Percentiles rank a stretch among this genome's conserved stretches.
phyloP scores from a whole-genome alignment of 192 early-diverging fungal genomes.

The Coemansia sp. region DNA sequence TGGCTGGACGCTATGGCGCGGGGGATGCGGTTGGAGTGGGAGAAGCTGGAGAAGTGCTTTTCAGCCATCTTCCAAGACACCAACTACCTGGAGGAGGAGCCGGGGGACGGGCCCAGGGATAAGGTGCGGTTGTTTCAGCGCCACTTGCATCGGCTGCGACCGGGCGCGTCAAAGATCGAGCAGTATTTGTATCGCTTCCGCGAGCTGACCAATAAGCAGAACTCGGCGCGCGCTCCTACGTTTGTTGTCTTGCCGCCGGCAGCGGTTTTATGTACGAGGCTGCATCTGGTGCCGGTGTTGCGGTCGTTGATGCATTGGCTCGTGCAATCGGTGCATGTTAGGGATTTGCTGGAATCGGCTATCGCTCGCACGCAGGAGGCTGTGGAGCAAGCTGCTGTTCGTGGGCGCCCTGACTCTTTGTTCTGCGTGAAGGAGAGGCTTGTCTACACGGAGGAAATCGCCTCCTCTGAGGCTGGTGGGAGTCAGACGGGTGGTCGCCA shows the following conservation, averaged over 20 bases:
- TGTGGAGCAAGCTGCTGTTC: not conserved
- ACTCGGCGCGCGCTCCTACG: conserved; percentile 27
- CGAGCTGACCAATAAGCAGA: conserved; percentile 21
- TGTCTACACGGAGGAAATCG: conserved; percentile 19
- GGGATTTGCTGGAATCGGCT: conserved; percentile 42
- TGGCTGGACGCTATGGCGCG: conserved; percentile 47
- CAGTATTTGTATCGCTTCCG: conserved; percentile 28
- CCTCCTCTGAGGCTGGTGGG: conserved; percentile 1
- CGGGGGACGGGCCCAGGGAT: not conserved
- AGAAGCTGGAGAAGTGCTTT: conserved; percentile 23
- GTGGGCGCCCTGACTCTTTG: conserved; percentile 11
- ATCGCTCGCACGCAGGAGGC: conserved; percentile 36
- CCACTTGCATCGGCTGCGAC: conserved; percentile 33
- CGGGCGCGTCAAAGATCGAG: conserved; percentile 33
- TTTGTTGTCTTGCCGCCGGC: conserved; percentile 43
- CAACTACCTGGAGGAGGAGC: not conserved
- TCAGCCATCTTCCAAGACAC: not conserved
- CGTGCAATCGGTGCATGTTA: conserved; percentile 39
- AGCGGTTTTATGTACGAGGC: conserved; percentile 26
- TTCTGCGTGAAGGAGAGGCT: conserved; percentile 42
- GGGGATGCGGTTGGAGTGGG: conserved; percentile 41
- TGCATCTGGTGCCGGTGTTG: conserved; percentile 36
- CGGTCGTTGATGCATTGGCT: conserved; percentile 53
- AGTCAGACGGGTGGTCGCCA: conserved; percentile 5
- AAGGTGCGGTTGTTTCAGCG: conserved; percentile 32